Percentiles rank a stretch among this genome's conserved stretches.
phyloP scores from a whole-genome alignment of 805 yeast species.

The Pichia ethanolica region DNA sequence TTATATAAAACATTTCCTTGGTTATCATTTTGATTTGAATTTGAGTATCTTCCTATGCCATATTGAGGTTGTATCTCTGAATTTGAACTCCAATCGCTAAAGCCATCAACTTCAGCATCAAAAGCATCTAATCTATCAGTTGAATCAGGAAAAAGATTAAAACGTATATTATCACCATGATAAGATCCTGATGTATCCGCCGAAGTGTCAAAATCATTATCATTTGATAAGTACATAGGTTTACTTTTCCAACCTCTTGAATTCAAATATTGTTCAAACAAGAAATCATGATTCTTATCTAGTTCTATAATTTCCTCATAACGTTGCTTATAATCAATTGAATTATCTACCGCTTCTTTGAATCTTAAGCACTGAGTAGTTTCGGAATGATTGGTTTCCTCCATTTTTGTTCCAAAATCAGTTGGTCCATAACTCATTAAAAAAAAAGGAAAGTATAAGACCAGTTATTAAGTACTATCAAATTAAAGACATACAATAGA shows the following conservation, averaged over 20 bases:
- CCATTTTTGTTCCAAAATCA: no score
- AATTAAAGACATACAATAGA: no score
- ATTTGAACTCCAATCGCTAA: neutral
- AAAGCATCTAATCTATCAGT: neutral
- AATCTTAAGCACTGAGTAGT: no score
- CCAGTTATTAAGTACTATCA: no score
- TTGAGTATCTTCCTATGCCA: neutral
- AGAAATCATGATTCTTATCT: neutral
- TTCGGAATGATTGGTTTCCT: no score
- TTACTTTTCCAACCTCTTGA: neutral
- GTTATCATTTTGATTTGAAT: no score
- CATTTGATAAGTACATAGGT: neutral
- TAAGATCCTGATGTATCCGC: neutral
- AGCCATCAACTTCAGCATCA: constrained; percentile 2
- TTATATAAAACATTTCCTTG: no score
- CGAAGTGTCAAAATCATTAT: neutral
- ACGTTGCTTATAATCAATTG: neutral
- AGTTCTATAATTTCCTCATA: neutral
- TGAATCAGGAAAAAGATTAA: constrained; percentile 2
- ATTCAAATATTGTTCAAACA: neutral
- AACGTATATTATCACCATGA: neutral
- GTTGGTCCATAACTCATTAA: no score
- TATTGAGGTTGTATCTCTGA: neutral
- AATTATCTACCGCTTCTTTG: no score
- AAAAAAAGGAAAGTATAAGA: no score